These are phyloP conservation scores for Yamadazyma siamensis DNA, from an alignment of 1,139 yeast genomes.

Conservation along the genomic window DNA sequence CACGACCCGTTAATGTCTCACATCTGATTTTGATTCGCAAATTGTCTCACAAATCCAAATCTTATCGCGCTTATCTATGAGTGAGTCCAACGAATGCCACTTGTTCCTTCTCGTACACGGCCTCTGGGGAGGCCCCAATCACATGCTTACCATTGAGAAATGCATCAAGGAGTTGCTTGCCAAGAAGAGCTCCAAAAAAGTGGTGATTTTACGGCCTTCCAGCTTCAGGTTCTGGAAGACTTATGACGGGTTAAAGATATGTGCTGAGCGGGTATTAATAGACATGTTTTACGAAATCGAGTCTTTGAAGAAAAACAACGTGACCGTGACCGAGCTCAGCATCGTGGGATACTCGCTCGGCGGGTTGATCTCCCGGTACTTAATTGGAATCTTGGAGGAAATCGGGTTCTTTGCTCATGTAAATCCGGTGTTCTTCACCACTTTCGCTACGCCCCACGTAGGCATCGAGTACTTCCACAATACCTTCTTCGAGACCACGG, in stretches of 20 bases:
- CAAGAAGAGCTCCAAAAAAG: constrained; percentile 33
- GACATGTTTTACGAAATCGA: constrained; percentile 62
- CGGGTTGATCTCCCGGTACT: constrained; percentile 51
- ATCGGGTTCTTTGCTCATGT: constrained; percentile 55
- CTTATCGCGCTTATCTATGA: neutral
- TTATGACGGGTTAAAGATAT: constrained; percentile 75
- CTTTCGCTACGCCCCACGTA: constrained; percentile 90
- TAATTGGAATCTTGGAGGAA: constrained; percentile 62
- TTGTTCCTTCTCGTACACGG: constrained; percentile 83
- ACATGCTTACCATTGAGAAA: constrained; percentile 59
- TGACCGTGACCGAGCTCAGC: constrained; percentile 37
- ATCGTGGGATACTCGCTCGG: constrained; percentile 46
- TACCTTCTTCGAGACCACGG: constrained; percentile 37
- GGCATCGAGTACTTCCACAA: constrained; percentile 57
- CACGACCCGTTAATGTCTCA: neutral
- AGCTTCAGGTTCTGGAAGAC: constrained; percentile 76
- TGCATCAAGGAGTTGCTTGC: constrained; percentile 42
- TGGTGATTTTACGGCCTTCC: constrained; percentile 61
- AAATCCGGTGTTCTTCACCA: constrained; percentile 64
- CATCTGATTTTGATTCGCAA: neutral
- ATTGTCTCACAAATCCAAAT: neutral
- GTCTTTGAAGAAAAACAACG: constrained; percentile 38
- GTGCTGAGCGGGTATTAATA: constrained; percentile 64
- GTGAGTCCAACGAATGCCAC: constrained; percentile 38
- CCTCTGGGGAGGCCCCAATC: constrained; percentile 81